A percentile compares a stretch with the other conserved stretches of the same genome.
Conservation (phyloP, 2,329 filamentous ascomycete genomes). For the Fusarium compactum region DNA sequence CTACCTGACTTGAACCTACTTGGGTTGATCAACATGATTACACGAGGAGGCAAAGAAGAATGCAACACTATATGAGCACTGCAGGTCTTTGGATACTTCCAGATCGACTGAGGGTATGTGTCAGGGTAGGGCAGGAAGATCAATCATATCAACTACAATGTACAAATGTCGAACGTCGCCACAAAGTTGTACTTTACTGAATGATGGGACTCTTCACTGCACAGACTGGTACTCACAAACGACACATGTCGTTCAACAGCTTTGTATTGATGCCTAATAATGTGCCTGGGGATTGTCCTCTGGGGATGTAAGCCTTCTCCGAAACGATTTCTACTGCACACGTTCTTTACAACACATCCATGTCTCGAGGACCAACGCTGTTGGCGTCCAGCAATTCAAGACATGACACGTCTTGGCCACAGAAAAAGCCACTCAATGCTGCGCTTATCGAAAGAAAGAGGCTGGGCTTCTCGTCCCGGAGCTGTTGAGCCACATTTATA, state of each 20-base stretch:
- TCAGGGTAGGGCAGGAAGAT: neutral
- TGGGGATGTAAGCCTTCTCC: neutral
- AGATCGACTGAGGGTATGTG: neutral
- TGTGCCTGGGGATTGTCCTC: neutral
- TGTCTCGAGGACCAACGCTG: neutral
- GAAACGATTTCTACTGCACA: neutral
- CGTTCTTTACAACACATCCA: neutral
- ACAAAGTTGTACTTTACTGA: neutral
- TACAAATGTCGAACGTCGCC: neutral
- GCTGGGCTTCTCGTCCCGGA: neutral
- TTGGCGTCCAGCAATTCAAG: neutral
- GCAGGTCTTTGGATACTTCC: neutral
- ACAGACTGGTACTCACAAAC: neutral
- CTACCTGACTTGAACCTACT: neutral
- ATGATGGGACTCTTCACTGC: neutral
- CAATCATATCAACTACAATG: neutral
- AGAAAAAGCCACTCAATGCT: neutral
- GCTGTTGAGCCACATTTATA: neutral
- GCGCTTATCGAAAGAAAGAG: neutral
- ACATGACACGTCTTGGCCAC: neutral
- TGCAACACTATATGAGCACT: neutral
- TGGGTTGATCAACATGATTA: neutral
- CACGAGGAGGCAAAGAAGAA: neutral
- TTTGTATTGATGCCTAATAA: neutral
- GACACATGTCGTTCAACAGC: neutral